Evolutionary conservation across 768 basidiomycete genomes (phyloP).

Genomic region (Psilocybe azurescens): DNA sequence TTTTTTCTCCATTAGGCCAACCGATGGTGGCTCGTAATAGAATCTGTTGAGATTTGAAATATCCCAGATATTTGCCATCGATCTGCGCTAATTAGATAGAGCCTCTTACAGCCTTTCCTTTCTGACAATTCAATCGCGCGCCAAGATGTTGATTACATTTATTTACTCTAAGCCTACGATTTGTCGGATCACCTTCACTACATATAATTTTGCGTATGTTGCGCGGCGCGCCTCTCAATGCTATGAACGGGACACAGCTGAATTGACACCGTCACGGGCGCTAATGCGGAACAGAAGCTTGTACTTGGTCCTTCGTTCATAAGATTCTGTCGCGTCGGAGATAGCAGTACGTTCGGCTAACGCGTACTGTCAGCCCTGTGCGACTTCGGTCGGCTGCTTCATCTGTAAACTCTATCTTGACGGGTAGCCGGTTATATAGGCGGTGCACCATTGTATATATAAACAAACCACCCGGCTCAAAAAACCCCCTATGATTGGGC

Average conservation of each 20-base stretch:
- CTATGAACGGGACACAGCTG: neutral
- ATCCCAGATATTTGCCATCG: neutral
- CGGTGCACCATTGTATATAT: neutral
- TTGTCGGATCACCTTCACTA: neutral
- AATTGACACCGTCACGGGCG: neutral
- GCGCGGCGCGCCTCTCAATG: neutral
- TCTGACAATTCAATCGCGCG: neutral
- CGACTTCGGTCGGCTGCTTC: neutral
- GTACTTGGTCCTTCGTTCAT: neutral
- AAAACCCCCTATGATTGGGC: neutral
- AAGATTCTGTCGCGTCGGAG: neutral
- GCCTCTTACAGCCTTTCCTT: neutral
- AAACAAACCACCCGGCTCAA: neutral
- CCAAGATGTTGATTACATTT: neutral
- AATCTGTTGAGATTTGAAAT: neutral
- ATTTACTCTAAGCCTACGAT: neutral
- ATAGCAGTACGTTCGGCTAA: neutral
- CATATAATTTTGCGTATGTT: neutral
- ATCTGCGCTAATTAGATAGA: neutral
- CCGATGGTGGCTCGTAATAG: slow-evolving; percentile 6
- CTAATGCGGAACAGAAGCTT: neutral
- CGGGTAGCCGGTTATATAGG: neutral
- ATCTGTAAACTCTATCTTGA: neutral
- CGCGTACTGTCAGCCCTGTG: neutral
- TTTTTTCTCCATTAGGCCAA: slow-evolving; percentile 2